Evolutionary conservation across 306 rosid genomes (phyloP).

Genomic region (Crataegus laevigata): DNA sequence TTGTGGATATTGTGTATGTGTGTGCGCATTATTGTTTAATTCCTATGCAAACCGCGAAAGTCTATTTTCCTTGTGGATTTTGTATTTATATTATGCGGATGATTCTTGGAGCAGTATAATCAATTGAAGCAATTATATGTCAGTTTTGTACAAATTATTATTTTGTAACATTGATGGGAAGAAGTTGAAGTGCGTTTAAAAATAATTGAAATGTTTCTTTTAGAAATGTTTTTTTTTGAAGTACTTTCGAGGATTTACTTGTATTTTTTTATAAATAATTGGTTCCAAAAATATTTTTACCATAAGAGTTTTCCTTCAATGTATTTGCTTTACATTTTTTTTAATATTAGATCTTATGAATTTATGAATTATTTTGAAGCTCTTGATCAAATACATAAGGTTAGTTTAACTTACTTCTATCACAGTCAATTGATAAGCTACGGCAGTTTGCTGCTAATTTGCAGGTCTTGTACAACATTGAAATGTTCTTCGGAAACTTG

Average conservation of each 20-base stretch:
- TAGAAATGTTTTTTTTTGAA: too few relatives aligned
- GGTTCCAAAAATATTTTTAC: too few relatives aligned
- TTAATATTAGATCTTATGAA: too few relatives aligned
- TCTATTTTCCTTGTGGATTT: neutral
- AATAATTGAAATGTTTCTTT: too few relatives aligned
- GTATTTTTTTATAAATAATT: too few relatives aligned
- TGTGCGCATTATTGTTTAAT: neutral
- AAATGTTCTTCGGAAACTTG: neutral
- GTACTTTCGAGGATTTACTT: too few relatives aligned
- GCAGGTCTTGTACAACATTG: neutral
- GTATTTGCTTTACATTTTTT: too few relatives aligned
- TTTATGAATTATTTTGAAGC: neutral
- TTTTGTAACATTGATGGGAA: neutral
- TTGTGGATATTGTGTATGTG: neutral
- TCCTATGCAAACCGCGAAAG: neutral
- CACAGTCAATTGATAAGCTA: neutral
- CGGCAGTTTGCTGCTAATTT: neutral
- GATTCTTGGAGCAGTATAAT: neutral
- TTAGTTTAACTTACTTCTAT: too few relatives aligned
- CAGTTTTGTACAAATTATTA: neutral
- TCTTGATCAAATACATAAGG: neutral
- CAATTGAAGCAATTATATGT: neutral
- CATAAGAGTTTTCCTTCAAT: too few relatives aligned
- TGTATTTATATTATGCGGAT: neutral
- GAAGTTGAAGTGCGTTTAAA: too few relatives aligned